Evolutionary conservation across 2,329 filamentous ascomycete species (phyloP).

Genomic region (Fusarium mundagurra): DNA sequence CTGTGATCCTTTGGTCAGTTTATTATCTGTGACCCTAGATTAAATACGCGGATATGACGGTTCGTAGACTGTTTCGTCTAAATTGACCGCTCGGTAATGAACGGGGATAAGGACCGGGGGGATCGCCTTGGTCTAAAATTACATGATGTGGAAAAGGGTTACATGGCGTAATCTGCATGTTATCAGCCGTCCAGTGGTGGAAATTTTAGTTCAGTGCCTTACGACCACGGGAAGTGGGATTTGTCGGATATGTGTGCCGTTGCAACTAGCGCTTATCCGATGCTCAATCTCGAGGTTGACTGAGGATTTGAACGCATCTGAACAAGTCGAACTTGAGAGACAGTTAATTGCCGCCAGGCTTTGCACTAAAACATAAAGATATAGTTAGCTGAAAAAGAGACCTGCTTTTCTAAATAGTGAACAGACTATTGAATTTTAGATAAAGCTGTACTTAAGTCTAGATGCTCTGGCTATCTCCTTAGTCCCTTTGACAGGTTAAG

Average conservation of each 20-base stretch:
- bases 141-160: neutral
- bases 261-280: neutral
- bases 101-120: neutral
- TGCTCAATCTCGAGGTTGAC: neutral
- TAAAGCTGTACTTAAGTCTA: neutral
- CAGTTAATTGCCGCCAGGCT: accelerated
- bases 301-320: no score
- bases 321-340: accelerated
- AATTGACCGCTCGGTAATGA: neutral
- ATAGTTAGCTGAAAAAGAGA: neutral
- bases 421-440: neutral
- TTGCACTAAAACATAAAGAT: neutral
- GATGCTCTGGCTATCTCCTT: neutral
- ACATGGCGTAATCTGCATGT: neutral
- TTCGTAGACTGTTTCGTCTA: neutral
- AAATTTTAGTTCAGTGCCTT: neutral
- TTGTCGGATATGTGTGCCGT: neutral
- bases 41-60: neutral
- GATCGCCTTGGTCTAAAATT: neutral
- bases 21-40: neutral
- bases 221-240: neutral
- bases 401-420: neutral
- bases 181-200: neutral
- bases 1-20: accelerated
- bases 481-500: neutral